Evolutionary conservation across 192 early-diverging fungal genomes (phyloP), one percentile per base, ranked within the genome.

Genomic region (Coemansia asiatica): DNA sequence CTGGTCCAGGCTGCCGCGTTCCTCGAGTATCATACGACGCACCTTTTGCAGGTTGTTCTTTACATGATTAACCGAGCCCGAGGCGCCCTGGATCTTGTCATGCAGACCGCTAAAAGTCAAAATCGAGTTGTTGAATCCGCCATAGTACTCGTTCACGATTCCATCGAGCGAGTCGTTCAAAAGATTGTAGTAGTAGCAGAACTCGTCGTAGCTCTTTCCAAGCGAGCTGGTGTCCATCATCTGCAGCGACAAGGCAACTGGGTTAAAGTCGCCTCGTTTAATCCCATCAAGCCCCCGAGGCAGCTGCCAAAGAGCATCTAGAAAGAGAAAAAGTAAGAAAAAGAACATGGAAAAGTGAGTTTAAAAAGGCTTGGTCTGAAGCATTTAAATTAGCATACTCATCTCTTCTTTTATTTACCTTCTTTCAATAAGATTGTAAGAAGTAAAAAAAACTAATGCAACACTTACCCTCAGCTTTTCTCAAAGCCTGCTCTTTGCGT

Each of bases 41-140:
- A 86, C 87, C 63, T 85, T 75, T 63, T 85, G 84, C 23, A 92
- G 74, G 69, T 86, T 83, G 66, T 68, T 72, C 48, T 90, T 86
- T 60, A 91, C 76, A 38, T 86, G 81, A 47, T 82, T 81, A 23
- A 90, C 87, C 23, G 89, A 83, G 62, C 77, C 74, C 47, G 88
- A 87, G 0, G 91, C 82, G 74, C 83, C 86, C 48, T 83, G 77
- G 61, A 92, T 88, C 63, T 86, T 86, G 29, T 90, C 85, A 33
- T 90, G 82, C 13, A 92, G 85, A 16, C 89, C 91, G 21, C 91
- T 88, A 62, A 90, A 92, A 50, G 89, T 90, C 75, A 90, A 78
- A 66, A 92, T 92, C 7, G 91, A 91, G 49, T 88, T 87, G 61
- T 91, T 92, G 64, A 92, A 92, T 12, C 91, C 90, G 33, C 87